phyloP scores from a whole-genome alignment of 202 grass and related monocot species.

The Zizania palustris region DNA sequence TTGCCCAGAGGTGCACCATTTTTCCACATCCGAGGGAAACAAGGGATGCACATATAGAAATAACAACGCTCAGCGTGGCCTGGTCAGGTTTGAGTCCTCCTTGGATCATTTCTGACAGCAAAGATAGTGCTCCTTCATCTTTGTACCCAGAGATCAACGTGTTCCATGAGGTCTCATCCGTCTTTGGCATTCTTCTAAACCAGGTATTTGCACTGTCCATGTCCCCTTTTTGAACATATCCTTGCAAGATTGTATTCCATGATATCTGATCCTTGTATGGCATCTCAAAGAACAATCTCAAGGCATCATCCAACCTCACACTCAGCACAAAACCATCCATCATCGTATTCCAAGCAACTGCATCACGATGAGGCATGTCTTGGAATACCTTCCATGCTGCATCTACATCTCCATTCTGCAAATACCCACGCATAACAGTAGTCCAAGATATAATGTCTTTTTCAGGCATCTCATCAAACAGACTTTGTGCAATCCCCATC shows the following conservation, averaged over 20 bases:
- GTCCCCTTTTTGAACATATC: constrained; percentile 59
- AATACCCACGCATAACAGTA: constrained; percentile 63
- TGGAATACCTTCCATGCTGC: constrained; percentile 61
- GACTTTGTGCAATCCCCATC: constrained; percentile 50
- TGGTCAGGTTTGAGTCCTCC: constrained; percentile 69
- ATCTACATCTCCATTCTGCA: constrained; percentile 50
- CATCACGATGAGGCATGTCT: constrained; percentile 63
- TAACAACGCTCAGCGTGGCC: constrained; percentile 54
- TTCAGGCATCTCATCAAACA: constrained; percentile 62
- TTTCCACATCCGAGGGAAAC: constrained; percentile 64
- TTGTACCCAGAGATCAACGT: constrained; percentile 68
- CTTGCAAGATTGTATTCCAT: constrained; percentile 78
- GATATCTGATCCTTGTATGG: constrained; percentile 67
- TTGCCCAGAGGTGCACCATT: constrained; percentile 62
- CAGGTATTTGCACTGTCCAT: constrained; percentile 60
- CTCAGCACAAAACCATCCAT: constrained; percentile 63
- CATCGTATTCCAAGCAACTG: constrained; percentile 80
- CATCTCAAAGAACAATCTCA: constrained; percentile 64
- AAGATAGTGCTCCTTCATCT: constrained; percentile 55
- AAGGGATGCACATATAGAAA: constrained; percentile 71
- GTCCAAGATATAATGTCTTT: constrained; percentile 74
- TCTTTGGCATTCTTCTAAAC: constrained; percentile 63
- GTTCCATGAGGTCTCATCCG: constrained; percentile 72
- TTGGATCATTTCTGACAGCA: constrained; percentile 60
- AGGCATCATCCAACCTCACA: constrained; percentile 61